Evolutionary conservation across 495 filamentous ascomycete species (phyloP).

Genomic region (Aspergillus nidulans): DNA sequence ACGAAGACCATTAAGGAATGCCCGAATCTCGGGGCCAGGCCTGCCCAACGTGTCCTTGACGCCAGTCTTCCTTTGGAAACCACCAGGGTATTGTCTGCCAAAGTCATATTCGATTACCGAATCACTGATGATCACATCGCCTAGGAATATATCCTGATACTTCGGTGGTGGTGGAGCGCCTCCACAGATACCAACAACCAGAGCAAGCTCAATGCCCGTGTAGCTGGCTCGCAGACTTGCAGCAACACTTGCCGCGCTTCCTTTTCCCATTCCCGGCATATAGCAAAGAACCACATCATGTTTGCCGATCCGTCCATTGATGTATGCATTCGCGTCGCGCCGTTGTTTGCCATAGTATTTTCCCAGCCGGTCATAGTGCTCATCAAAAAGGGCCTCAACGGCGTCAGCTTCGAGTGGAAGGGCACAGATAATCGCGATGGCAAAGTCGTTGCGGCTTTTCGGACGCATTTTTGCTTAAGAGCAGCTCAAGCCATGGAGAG

Average conservation of each 20-base stretch:
- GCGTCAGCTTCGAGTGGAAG: background rate
- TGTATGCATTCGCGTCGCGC: background rate
- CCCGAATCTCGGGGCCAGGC: background rate
- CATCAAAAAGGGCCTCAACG: background rate
- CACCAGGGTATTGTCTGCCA: constrained; percentile 27
- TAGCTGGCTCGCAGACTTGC: background rate
- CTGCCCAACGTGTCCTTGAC: background rate
- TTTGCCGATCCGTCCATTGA: background rate
- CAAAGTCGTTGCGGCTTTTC: background rate
- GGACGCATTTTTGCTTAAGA: background rate
- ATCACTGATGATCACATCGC: constrained; percentile 45
- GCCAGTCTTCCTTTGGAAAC: constrained; percentile 20
- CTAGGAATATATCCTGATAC: constrained; percentile 28
- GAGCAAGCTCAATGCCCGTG: background rate
- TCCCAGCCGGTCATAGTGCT: background rate
- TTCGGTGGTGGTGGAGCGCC: background rate
- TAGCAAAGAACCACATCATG: background rate
- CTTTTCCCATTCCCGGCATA: background rate
- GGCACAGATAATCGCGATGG: background rate
- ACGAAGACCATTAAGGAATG: background rate
- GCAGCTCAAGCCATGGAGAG: background rate
- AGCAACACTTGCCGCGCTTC: background rate
- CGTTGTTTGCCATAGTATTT: background rate
- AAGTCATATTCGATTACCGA: constrained; percentile 35
- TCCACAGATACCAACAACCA: background rate